Evolutionary conservation across 2,329 filamentous ascomycete genomes (phyloP), one percentile per base, ranked within the genome.

Genomic region (Coniochaeta sp.): DNA sequence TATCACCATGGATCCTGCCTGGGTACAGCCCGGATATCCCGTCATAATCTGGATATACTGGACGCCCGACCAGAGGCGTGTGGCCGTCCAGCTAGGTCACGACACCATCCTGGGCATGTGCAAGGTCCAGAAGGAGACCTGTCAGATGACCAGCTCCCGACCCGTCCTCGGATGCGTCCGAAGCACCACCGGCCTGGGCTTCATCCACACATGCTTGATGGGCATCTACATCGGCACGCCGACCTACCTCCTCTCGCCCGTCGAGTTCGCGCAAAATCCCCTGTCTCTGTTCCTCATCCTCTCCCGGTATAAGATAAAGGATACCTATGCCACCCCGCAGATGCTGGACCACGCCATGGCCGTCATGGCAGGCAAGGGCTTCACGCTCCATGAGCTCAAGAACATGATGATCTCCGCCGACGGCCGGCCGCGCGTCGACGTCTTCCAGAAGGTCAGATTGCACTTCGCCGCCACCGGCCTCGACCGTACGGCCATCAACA

Each of bases 51-150:
- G 94, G 95, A 95, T 91, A 2, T 99, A 97, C 68, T 99, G 94
- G 94, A 97, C 94, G 1, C 92, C 94, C 3, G 94, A 99, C 65
- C 94, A 99, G 69, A 82, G 95, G 53, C 82, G 94, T 51, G 87
- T 97, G 50, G 92, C 94, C 1, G 91, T 99, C 6, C 91, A 96
- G 62, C 79, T 99, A 42, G 89, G 91, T 12, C 94, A 99, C 67
- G 89, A 94, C 64, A 96, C 91, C 1, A 88, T 99, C 56, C 85
- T 99, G 77, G 94, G 92, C 35, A 91, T 96, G 76, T 99, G 95
- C 74, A 99, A 99, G 69, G 92, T 99, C 13, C 95, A 99, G 63
- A 99, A 99, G 67, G 94, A 99, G 71, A 99, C 95, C 4, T 99
- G 95, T 62, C 94, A 99, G 67, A 99, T 99, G 95, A 96, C 90